phyloP scores from a whole-genome alignment of 768 basidiomycete species.

The Lactarius hengduanensis region DNA sequence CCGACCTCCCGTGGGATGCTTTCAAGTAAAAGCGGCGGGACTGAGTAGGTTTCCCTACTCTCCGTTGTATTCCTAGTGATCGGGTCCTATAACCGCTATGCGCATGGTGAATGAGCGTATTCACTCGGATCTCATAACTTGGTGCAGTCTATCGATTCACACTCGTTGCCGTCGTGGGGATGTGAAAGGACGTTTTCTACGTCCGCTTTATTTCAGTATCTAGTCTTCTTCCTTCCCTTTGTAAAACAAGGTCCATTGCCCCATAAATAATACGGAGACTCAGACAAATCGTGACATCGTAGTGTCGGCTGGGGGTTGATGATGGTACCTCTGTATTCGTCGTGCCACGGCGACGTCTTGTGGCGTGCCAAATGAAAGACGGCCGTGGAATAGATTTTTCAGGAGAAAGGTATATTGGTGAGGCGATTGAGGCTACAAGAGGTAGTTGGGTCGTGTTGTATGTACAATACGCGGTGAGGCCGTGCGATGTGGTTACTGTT shows the following conservation, averaged over 20 bases:
- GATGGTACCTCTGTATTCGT: constrained; percentile 15
- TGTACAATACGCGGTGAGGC: constrained; percentile 29
- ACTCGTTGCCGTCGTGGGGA: constrained; percentile 2
- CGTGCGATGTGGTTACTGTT: constrained; percentile 23
- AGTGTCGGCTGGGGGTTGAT: neutral
- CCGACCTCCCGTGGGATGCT: neutral
- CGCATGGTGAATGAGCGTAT: constrained; percentile 3
- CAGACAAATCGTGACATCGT: constrained; percentile 22
- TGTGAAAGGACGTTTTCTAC: constrained; percentile 22
- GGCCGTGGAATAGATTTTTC: constrained; percentile 11
- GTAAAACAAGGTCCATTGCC: constrained; percentile 24
- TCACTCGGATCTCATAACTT: constrained; percentile 13
- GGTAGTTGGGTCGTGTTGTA: constrained; percentile 28
- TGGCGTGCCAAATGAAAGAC: constrained; percentile 5
- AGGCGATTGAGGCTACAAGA: constrained; percentile 27
- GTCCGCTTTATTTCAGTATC: constrained; percentile 27
- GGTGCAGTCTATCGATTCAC: neutral
- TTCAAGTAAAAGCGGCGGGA: neutral
- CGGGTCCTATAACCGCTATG: neutral
- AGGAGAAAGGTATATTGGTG: constrained; percentile 29
- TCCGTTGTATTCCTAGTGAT: constrained; percentile 6
- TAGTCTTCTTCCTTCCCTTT: constrained; percentile 25
- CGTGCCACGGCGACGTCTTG: constrained; percentile 6
- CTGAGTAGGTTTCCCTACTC: neutral
- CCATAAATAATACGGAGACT: constrained; percentile 23